Evolutionary conservation across 768 basidiomycete genomes (phyloP), one percentile per base, ranked within the genome.

Genomic region (Coprinopsis strossmayeri): DNA sequence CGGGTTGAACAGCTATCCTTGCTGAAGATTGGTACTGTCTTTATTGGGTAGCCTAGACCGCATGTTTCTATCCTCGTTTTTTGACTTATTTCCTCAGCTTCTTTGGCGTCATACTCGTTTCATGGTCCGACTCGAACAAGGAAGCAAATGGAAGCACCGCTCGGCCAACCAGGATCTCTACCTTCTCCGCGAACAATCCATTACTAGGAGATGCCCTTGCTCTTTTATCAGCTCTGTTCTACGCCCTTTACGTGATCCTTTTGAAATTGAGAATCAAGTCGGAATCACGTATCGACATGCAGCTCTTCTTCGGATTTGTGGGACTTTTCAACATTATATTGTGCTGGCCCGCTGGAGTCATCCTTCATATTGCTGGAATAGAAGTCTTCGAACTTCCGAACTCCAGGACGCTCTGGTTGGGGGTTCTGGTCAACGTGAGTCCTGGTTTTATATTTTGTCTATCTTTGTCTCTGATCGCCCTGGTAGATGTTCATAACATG

Each of bases 291-390:
- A 78, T 93, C 56, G 83, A 94, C 62, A 93, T 94, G 92, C 87
- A 91, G 54, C 72, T 94, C 24, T 94, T 96, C 71, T 93, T 96
- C 58, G 94, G 94, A 20, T 95, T 90, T 55, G 91, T 95, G 23
- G 91, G 93, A 9, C 68, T 91, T 12, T 90, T 89, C 71, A 95
- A 89, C 62, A 79, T 91, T 59, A 52, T 87, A 3, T 62, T 71
- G 13, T 79, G 79, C 51, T 87, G 89, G 81, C 91, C 91, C 0
- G 64, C 91, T 10, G 90, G 84, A 1, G 56, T 91, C 20, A 47
- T 91, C 37, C 76, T 98, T 34, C 90, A 97, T 61, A 62, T 81
- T 28, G 67, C 79, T 4, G 84, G 83, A 1, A 62, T 76, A 18
- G 94, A 98, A 60, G 58, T 64, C n/a, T 82, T 95, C 51, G 81